Evolutionary conservation across 1,284 basidiomycete species (phyloP), one percentile per base, ranked within the genome.

Genomic region (Fistulinella cinereoalba): DNA sequence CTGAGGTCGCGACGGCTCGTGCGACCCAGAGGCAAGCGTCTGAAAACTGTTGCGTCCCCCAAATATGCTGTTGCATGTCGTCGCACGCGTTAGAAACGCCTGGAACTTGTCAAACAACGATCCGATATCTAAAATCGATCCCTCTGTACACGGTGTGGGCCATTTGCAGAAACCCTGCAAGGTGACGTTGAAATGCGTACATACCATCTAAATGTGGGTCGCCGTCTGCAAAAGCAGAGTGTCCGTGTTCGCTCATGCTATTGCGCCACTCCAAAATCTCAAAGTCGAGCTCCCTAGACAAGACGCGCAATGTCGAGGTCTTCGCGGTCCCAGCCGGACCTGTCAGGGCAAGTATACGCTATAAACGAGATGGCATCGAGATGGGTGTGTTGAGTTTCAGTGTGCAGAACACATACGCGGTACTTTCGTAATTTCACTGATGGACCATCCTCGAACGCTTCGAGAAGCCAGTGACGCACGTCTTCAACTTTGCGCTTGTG

Each of bases 291-390:
- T 96, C 88, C 19, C 72, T 67, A 0, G 91, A 76, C 7, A 99
- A 70, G 0, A 94, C 77, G 11, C 80, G 79, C 0, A 98, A 56
- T 0, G 92, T 92, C 0, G 92, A 80, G 0, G 95, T 96, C 71
- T 99, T 99, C 0, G 83, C 96, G 0, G 85, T 81, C 1, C 96
- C 97, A 8, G 94, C 86, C 0, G 92, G 92, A 2, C 97, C 96
- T 2, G 89, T 90, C 8, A 99, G 70, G 0, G 83, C 81, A 2
- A 98, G 77, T 19, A 99, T 80, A 31, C 91, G 79, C 92, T 94
- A 52, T 10, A 34, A 16, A 16, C 24, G 44, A 43, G n/a, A 36
- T 43, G 6, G 5, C 15, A n/a, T 18, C 13, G n/a, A n/a, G n/a
- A n/a, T n/a, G n/a, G n/a, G n/a, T n/a, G n/a, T n/a, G n/a, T n/a